Conservation (phyloP, 2,329 filamentous ascomycete genomes). For the Fusarium aywerte region DNA sequence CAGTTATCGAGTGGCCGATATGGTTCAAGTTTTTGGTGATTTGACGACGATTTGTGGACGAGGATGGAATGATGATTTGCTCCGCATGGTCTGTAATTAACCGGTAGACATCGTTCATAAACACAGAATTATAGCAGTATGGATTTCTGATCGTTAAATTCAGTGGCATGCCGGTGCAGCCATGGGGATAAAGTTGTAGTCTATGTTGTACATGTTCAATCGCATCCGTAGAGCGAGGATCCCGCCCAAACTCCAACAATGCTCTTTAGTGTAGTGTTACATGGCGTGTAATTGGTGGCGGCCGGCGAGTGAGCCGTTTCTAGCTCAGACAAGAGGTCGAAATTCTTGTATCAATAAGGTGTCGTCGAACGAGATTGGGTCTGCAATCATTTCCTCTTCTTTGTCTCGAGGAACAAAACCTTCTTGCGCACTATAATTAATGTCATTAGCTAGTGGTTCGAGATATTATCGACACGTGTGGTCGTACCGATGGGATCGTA, state of each 20-base stretch:
- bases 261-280: slow-evolving; percentile 47
- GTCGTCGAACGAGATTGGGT: slow-evolving; percentile 21
- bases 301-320: slow-evolving; percentile 8
- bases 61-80: slow-evolving; percentile 3
- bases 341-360: slow-evolving; percentile 14
- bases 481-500: slow-evolving; percentile 91
- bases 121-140: background rate
- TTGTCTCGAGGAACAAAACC: slow-evolving; percentile 94
- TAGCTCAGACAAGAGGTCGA: slow-evolving; percentile 20
- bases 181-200: slow-evolving; percentile 26
- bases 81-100: slow-evolving; percentile 2
- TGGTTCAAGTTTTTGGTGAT: slow-evolving; percentile 1
- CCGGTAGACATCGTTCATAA: background rate
- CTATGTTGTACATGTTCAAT: slow-evolving; percentile 45
- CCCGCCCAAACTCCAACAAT: slow-evolving; percentile 49
- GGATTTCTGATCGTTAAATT: slow-evolving; percentile 1
- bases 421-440: slow-evolving; percentile 81
- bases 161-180: slow-evolving; percentile 10
- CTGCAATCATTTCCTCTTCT: slow-evolving; percentile 71
- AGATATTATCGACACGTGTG: background rate
- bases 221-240: slow-evolving; percentile 37
- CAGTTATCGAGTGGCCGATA: background rate
- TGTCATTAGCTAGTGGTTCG: slow-evolving; percentile 3
- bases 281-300: slow-evolving; percentile 29
- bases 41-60: background rate